A percentile compares a stretch with the other conserved stretches of the same genome.
Evolutionary conservation across 495 filamentous ascomycete species (phyloP).

Genomic region (Lophiostoma macrostomum): DNA sequence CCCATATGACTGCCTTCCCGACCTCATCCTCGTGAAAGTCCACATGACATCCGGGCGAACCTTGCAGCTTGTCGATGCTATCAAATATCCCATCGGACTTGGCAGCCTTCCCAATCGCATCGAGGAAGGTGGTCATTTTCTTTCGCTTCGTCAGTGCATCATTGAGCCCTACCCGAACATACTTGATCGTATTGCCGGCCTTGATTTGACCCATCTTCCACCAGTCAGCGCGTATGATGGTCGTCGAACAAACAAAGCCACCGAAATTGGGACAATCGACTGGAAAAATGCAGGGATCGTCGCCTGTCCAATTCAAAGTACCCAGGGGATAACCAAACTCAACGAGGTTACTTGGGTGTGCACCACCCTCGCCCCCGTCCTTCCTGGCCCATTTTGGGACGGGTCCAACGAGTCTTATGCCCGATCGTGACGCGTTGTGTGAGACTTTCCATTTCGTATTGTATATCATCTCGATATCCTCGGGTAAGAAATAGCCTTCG

Average conservation of each 20-base stretch:
- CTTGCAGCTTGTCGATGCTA: conserved; percentile 33
- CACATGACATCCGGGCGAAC: conserved; percentile 16
- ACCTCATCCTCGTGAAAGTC: conserved; percentile 18
- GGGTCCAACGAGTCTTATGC: conserved; percentile 57
- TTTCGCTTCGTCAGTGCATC: conserved; percentile 44
- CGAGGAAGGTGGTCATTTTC: conserved; percentile 43
- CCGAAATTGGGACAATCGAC: conserved; percentile 59
- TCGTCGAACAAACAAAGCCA: conserved; percentile 55
- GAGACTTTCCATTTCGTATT: conserved; percentile 54
- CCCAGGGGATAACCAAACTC: conserved; percentile 59
- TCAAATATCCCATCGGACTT: conserved; percentile 27
- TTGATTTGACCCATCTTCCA: conserved; percentile 62
- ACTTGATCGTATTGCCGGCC: conserved; percentile 54
- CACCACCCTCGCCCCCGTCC: conserved; percentile 59
- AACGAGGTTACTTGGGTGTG: conserved; percentile 57
- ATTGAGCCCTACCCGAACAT: conserved; percentile 46
- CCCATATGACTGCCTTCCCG: conserved; percentile 43
- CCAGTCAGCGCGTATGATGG: conserved; percentile 53
- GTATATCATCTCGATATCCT: conserved; percentile 57
- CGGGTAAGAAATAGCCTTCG: conserved; percentile 50
- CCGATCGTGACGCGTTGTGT: conserved; percentile 58
- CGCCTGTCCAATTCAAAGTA: conserved; percentile 57
- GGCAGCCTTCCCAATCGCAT: conserved; percentile 34
- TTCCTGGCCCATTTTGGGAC: conserved; percentile 54
- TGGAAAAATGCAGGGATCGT: conserved; percentile 57